Percentiles rank a stretch among this genome's conserved stretches.
Conservation (phyloP, 176 grass and related monocot species). For the Musa troglodytarum region DNA sequence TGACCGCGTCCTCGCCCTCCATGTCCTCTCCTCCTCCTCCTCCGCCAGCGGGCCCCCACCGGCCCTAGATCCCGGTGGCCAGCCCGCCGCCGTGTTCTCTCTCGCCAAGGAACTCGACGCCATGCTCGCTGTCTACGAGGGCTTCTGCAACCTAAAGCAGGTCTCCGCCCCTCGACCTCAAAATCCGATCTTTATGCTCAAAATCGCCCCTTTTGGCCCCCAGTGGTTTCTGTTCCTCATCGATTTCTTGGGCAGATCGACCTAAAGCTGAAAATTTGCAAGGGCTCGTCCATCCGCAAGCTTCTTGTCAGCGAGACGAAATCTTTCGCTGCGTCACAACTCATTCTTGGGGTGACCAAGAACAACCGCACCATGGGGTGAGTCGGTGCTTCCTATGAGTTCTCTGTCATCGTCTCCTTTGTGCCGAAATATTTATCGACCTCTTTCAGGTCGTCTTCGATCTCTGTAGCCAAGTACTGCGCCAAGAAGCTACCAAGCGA, state of each 20-base stretch:
- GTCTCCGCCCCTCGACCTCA: constrained; percentile 11
- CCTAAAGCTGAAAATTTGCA: constrained; percentile 90
- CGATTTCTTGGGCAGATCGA: constrained; percentile 46
- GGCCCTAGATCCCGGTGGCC: neutral
- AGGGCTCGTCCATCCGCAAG: constrained; percentile 61
- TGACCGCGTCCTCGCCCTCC: constrained; percentile 77
- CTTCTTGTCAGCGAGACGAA: constrained; percentile 64
- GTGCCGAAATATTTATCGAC: neutral
- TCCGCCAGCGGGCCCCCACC: constrained; percentile 9
- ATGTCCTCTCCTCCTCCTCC: constrained; percentile 43
- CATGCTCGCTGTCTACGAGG: constrained; percentile 87
- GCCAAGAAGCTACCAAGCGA: constrained; percentile 64
- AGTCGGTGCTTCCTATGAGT: constrained; percentile 22
- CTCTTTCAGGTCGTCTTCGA: constrained; percentile 40
- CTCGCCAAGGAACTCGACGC: constrained; percentile 43
- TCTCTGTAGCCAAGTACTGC: constrained; percentile 74
- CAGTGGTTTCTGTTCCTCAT: neutral
- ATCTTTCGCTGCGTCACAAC: constrained; percentile 47
- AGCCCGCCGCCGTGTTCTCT: constrained; percentile 2
- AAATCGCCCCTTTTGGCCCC: neutral
- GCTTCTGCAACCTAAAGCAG: constrained; percentile 94
- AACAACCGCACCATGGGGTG: constrained; percentile 47
- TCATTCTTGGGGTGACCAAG: constrained; percentile 66
- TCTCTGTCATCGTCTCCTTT: constrained; percentile 2
- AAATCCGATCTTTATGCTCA: neutral